Evolutionary conservation across 2,329 filamentous ascomycete genomes (phyloP).

Genomic region (Cladophialophora chaetospira): DNA sequence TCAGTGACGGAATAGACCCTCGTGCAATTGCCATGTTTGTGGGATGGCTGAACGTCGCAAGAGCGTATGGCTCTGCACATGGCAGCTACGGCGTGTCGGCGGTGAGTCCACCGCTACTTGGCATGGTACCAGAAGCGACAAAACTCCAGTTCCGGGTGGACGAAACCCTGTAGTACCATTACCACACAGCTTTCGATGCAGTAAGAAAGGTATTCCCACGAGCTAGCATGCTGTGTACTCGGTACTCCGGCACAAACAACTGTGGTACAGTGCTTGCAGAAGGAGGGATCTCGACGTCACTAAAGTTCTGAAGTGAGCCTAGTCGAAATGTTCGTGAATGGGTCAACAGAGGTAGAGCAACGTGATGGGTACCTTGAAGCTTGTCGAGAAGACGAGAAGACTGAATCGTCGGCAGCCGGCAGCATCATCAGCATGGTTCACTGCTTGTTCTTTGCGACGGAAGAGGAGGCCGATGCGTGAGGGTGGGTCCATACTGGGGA

Average conservation of each 20-base stretch:
- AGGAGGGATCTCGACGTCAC: not conserved
- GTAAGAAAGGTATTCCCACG: not conserved
- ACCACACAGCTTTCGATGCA: no score
- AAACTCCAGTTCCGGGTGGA: no score
- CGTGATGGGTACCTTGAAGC: not conserved
- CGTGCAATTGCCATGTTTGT: not conserved
- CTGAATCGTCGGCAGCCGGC: not conserved
- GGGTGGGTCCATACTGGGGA: not conserved
- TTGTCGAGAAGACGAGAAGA: no score
- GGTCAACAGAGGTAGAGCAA: not conserved
- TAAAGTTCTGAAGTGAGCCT: slow-evolving; percentile 5
- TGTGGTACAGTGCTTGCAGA: slow-evolving; percentile 1
- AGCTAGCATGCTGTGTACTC: not conserved
- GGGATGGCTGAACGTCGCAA: not conserved
- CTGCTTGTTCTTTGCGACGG: not conserved
- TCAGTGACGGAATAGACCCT: not conserved
- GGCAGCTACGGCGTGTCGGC: slow-evolving; percentile 23
- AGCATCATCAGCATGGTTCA: not conserved
- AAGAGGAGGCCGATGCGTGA: not conserved
- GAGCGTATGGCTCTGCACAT: slow-evolving; percentile 11
- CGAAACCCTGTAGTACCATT: no score
- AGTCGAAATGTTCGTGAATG: not conserved
- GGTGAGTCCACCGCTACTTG: slow-evolving; percentile 27
- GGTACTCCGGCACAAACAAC: slow-evolving; percentile 2
- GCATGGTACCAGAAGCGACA: slow-evolving; percentile 1